Base-by-base conservation (phyloP, 345 rosid species). In the Aquilaria yunnanensis region DNA sequence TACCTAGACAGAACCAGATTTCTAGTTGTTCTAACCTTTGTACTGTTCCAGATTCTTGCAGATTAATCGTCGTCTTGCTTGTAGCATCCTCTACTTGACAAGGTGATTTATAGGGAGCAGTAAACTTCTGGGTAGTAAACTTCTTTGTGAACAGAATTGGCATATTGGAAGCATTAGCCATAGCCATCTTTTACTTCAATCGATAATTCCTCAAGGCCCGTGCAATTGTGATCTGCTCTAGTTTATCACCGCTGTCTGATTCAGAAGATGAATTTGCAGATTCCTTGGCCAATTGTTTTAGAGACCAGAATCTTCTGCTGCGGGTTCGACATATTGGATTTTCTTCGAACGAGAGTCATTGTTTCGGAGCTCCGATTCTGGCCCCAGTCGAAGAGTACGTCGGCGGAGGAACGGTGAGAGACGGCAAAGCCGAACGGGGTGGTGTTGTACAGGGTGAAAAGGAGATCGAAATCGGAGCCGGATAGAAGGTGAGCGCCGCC, bases 211-310 rank as follows among this genome's bases (percentile, higher is more conserved):
- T 66, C 63, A 94, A 63, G 16, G 99, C 95, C 14, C 95, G 82
- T 46, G 99, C 92, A 65, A 94, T 84, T 2, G 89, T 88, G 50
- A 86, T 89, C 80, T 94, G 99, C 70, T 94, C 99, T 68, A 86
- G 85, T 71, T 94, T 97, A 52, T 94, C 99, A 67, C 47, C 85
- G 75, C 74, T 79, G 65, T 90, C 97, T 61, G 87, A 78, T 70
- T 86, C 97, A 61, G 90, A 74, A 51, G 96, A 23, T 23, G 23
- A 81, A 62, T 80, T 86, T 48, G 91, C 78, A 56, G 92, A 74
- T 85, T 90, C 99, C 81, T 94, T 94, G 1, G 95, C 97, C 96
- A 94, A 23, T 23, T 0, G 23, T 23, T 23, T 23, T 23, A 23
- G 99, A 94, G 77, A 81, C 77, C 64, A 81, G 88, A 71, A 70